phyloP scores from a whole-genome alignment of 176 grass and related monocot genomes.

The Avena atlantica region DNA sequence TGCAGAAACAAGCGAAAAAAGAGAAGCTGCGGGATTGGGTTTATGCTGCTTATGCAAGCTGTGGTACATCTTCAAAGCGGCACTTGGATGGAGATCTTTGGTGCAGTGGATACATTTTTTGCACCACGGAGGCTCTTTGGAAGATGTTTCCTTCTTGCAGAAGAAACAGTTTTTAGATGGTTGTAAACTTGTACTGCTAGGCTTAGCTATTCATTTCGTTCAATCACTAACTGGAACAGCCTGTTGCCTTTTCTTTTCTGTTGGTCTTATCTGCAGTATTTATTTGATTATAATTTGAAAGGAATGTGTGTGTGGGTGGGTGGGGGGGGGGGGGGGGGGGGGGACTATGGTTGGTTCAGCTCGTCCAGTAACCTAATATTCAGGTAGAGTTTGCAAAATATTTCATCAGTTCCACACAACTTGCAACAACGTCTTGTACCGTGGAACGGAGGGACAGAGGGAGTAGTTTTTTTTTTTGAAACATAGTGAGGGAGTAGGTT shows the following conservation, averaged over 20 bases:
- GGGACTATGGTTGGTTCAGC: not conserved
- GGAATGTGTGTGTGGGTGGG: not conserved
- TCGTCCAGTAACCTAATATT: too few relatives aligned
- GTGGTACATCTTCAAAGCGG: not conserved
- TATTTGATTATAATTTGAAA: not conserved
- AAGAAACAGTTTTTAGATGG: constrained; percentile 6
- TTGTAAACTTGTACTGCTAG: not conserved
- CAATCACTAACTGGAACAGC: not conserved
- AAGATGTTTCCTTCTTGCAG: constrained; percentile 7
- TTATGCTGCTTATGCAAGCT: not conserved
- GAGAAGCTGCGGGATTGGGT: not conserved
- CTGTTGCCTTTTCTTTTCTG: not conserved
- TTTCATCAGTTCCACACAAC: too few relatives aligned
- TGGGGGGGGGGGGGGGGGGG: too few relatives aligned
- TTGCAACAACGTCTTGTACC: too few relatives aligned
- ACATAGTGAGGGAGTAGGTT: too few relatives aligned
- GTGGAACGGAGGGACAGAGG: too few relatives aligned
- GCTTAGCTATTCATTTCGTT: not conserved
- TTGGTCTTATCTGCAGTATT: not conserved
- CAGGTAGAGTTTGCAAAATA: too few relatives aligned
- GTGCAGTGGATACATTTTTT: not conserved
- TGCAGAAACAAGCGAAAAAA: not conserved
- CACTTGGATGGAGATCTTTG: constrained; percentile 3
- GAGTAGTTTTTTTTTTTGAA: too few relatives aligned
- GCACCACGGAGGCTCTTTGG: not conserved